Percentiles rank a stretch among this genome's conserved stretches.
Conservation (phyloP, 345 rosid genomes). For the Clarkia xantiana region DNA sequence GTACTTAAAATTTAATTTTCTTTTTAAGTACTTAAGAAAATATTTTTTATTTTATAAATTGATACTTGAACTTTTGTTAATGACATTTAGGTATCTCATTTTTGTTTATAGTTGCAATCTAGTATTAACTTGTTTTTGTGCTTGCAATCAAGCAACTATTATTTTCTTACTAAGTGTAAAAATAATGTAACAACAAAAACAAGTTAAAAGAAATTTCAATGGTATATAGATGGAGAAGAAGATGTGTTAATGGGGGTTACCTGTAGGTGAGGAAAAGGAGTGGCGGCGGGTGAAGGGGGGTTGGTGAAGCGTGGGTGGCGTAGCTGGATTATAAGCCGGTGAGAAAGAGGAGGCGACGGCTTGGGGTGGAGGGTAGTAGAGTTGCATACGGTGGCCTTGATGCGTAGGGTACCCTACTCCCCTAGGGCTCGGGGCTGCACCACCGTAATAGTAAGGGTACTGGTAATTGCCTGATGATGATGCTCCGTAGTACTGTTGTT, state of each 20-base stretch:
- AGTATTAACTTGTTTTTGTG: no score
- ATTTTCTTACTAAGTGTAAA: no score
- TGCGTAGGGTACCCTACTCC: conserved; percentile 29
- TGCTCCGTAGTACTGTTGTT: conserved; percentile 41
- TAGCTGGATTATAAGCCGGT: conserved; percentile 26
- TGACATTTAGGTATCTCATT: no score
- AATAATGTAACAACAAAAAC: no score
- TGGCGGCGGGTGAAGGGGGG: conserved; percentile 13
- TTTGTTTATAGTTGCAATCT: no score
- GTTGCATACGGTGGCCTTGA: conserved; percentile 22
- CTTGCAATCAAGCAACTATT: no score
- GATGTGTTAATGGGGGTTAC: conserved; percentile 19
- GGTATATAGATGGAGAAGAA: no score
- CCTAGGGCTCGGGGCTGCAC: conserved; percentile 11
- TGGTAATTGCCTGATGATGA: conserved; percentile 4
- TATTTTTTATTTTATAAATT: no score
- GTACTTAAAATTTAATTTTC: no score
- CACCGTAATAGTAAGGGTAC: conserved; percentile 43
- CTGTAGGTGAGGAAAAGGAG: conserved; percentile 26
- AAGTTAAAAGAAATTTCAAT: no score
- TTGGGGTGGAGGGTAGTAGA: conserved; percentile 35
- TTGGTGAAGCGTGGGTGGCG: conserved; percentile 15
- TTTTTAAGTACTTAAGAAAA: no score
- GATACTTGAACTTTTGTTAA: no score
- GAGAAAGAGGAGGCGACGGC: conserved; percentile 31